Evolutionary conservation across 768 basidiomycete species (phyloP).

Genomic region (Phaeotremella skinneri): DNA sequence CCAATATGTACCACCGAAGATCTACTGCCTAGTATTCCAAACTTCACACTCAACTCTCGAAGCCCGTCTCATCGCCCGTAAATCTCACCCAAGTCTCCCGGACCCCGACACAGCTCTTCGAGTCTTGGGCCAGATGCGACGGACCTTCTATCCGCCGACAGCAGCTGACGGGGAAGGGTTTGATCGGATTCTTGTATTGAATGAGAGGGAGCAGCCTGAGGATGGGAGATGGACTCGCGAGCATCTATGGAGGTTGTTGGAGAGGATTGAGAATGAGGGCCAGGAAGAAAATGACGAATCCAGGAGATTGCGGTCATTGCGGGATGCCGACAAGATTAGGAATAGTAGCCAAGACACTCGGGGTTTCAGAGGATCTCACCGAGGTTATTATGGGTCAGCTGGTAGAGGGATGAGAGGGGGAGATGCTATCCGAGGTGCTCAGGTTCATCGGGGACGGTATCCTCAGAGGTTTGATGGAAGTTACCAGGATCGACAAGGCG

Average conservation of each 20-base stretch:
- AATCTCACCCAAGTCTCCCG: constrained; percentile 44
- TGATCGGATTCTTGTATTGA: constrained; percentile 28
- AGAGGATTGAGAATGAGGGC: neutral
- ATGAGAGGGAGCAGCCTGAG: constrained; percentile 25
- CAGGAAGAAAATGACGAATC: neutral
- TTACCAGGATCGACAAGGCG: too few species aligned
- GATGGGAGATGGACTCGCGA: constrained; percentile 26
- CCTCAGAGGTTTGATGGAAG: too few species aligned
- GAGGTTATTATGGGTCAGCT: too few species aligned
- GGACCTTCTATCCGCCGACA: constrained; percentile 31
- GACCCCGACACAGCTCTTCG: constrained; percentile 37
- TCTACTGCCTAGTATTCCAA: constrained; percentile 28
- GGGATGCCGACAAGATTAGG: too few species aligned
- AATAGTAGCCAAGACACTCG: too few species aligned
- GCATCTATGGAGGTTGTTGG: neutral
- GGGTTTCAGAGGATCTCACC: too few species aligned
- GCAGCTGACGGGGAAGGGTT: constrained; percentile 40
- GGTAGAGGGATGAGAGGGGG: too few species aligned
- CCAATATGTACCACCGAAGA: constrained; percentile 16
- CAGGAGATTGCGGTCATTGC: too few species aligned
- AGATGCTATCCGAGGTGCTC: too few species aligned
- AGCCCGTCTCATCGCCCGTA: constrained; percentile 26
- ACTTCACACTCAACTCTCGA: constrained; percentile 29
- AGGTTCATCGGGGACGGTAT: too few species aligned
- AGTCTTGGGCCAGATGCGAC: constrained; percentile 42